A percentile compares a stretch with the other conserved stretches of the same genome.
Conservation (phyloP, 1,284 basidiomycete genomes). For the Microbotryum intermedium region DNA sequence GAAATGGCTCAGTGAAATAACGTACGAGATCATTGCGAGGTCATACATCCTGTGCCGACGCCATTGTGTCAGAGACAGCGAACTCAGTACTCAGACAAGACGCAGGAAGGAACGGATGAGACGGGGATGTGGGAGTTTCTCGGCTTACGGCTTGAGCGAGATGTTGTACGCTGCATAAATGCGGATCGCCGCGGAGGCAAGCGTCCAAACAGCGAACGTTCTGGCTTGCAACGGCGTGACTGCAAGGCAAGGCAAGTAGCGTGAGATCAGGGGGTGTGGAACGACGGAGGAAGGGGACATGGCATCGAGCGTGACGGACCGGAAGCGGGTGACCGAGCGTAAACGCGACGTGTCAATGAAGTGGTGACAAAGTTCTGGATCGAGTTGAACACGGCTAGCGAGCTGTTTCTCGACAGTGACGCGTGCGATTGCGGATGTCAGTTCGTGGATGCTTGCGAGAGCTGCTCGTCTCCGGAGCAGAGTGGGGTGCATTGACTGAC, state of each 20-base stretch:
- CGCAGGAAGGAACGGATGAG: neutral
- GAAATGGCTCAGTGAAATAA: conserved; percentile 84
- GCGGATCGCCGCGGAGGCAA: conserved; percentile 70
- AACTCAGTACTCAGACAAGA: neutral
- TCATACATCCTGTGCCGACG: conserved; percentile 66
- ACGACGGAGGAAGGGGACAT: neutral
- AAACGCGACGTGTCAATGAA: conserved; percentile 66
- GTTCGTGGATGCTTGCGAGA: neutral
- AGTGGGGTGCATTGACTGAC: neutral
- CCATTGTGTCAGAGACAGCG: neutral
- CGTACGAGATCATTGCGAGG: conserved; percentile 75
- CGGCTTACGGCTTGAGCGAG: conserved; percentile 61
- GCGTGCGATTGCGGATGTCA: neutral
- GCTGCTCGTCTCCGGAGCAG: neutral
- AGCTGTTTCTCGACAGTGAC: conserved; percentile 19
- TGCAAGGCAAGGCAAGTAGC: conserved; percentile 37
- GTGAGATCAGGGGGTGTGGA: too few relatives aligned
- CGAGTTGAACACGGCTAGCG: conserved; percentile 71
- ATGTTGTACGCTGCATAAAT: conserved; percentile 81
- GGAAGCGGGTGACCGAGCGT: conserved; percentile 51
- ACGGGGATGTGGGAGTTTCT: conserved; percentile 5
- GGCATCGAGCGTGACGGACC: conserved; percentile 34
- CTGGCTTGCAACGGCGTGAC: conserved; percentile 76
- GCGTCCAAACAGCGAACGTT: conserved; percentile 80
- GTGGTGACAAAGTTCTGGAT: conserved; percentile 70